These are phyloP conservation scores for Nakazawaea anatomiae DNA, from an alignment of 805 yeast species.

Conservation along the genomic window DNA sequence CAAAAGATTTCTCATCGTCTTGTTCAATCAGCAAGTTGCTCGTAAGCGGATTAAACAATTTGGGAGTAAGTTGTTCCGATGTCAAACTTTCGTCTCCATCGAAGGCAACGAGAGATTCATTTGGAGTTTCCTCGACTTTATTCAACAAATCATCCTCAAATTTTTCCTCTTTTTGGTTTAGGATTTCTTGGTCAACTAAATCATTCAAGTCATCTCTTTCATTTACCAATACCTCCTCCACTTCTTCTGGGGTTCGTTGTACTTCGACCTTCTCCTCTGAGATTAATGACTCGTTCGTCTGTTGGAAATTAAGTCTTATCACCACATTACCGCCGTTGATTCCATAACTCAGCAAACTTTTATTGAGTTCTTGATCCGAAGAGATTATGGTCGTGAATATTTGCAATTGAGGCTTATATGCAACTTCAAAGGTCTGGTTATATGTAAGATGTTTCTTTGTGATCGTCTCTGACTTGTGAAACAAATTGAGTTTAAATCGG, in stretches of 20 bases:
- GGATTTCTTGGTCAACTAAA: conserved; percentile 8
- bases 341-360: conserved; percentile 19
- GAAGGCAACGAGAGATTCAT: neutral
- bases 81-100: neutral
- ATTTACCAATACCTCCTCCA: conserved; percentile 1
- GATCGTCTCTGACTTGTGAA: conserved; percentile 8
- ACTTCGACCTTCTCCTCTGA: neutral
- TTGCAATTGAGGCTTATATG: conserved; percentile 18
- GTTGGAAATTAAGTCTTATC: conserved; percentile 20
- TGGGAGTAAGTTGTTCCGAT: conserved; percentile 1
- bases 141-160: conserved; percentile 1
- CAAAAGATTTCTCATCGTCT: conserved; percentile 33
- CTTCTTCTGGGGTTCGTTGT: neutral
- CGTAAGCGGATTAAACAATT: conserved; percentile 3
- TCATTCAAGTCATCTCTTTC: conserved; percentile 6
- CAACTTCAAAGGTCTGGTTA: conserved; percentile 1
- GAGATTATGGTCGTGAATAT: conserved; percentile 18
- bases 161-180: conserved; percentile 2
- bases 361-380: conserved; percentile 14
- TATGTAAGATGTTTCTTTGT: neutral
- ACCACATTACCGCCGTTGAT: conserved; percentile 21
- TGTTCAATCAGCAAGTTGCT: neutral
- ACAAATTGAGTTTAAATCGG: conserved; percentile 4
- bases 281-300: neutral
- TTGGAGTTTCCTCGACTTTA: neutral